Percentiles rank a stretch among this genome's conserved stretches.
phyloP scores from a whole-genome alignment of 2,329 filamentous ascomycete genomes.

The Exserohilum turcica region DNA sequence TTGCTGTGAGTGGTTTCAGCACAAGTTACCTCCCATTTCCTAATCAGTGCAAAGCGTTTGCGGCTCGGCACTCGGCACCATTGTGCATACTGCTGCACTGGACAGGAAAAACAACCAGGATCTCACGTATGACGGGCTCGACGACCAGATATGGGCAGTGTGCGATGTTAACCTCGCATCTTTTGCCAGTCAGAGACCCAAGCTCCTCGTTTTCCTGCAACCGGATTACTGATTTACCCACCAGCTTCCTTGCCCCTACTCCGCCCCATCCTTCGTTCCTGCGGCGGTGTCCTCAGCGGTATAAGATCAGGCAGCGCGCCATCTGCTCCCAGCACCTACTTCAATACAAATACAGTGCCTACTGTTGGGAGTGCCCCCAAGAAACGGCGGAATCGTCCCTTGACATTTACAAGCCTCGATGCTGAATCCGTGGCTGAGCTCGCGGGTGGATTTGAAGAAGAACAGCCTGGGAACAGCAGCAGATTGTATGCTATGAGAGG shows the following conservation, averaged over 20 bases:
- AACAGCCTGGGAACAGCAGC: not conserved
- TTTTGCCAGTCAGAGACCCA: conserved; percentile 20
- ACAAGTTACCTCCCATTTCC: not conserved
- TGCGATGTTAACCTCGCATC: conserved; percentile 33
- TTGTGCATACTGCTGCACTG: conserved; percentile 23
- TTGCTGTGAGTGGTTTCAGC: conserved; percentile 3
- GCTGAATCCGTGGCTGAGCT: conserved; percentile 22
- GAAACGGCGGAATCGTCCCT: not conserved
- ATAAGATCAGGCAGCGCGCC: conserved; percentile 4
- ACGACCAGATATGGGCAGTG: conserved; percentile 33
- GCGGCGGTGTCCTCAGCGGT: conserved; percentile 17
- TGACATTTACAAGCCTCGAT: conserved; percentile 1
- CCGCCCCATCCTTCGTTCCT: conserved; percentile 25
- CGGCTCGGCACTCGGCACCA: conserved; percentile 24
- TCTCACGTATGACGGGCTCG: conserved; percentile 28
- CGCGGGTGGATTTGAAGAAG: conserved; percentile 1
- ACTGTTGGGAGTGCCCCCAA: conserved; percentile 19
- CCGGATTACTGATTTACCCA: not conserved
- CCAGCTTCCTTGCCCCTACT: conserved; percentile 28
- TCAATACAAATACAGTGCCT: conserved; percentile 10
- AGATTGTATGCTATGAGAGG: not conserved
- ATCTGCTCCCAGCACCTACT: not conserved
- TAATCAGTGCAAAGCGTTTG: conserved; percentile 16
- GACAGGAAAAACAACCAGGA: conserved; percentile 18
- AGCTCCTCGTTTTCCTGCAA: not conserved